Percentiles rank a stretch among this genome's conserved stretches.
These are phyloP conservation scores for Wallacemonas sp. DNA, from an alignment of 208 protist genomes.

Conservation along the genomic window DNA sequence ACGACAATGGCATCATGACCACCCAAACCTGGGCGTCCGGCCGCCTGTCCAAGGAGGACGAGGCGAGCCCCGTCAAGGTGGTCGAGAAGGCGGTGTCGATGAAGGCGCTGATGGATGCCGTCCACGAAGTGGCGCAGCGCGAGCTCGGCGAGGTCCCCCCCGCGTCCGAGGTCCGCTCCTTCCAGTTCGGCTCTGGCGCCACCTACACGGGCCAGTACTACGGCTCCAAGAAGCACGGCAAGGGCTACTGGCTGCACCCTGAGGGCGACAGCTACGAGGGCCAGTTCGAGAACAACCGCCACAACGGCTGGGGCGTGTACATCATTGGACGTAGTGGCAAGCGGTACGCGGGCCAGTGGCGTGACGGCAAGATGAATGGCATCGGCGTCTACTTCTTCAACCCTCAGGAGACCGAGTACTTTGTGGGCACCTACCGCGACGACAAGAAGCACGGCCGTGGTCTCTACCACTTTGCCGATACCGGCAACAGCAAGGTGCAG, in stretches of 20 bases:
- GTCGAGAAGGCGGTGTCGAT: conserved; percentile 53
- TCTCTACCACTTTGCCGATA: conserved; percentile 87
- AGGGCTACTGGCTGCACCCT: conserved; percentile 86
- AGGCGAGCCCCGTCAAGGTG: conserved; percentile 64
- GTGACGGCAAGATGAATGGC: conserved; percentile 88
- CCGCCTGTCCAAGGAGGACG: conserved; percentile 52
- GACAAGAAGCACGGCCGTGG: conserved; percentile 87
- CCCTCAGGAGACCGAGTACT: conserved; percentile 87
- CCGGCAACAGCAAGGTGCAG: conserved; percentile 67
- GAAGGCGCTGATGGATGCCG: conserved; percentile 41
- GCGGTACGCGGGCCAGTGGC: conserved; percentile 86
- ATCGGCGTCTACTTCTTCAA: conserved; percentile 92
- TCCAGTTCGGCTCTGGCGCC: conserved; percentile 86
- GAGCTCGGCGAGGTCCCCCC: conserved; percentile 61
- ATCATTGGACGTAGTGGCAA: conserved; percentile 86
- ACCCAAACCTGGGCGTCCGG: conserved; percentile 77
- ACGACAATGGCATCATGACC: conserved; percentile 85
- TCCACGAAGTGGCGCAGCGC: conserved; percentile 61
- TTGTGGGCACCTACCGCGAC: conserved; percentile 76
- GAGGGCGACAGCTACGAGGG: conserved; percentile 91
- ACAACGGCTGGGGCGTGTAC: conserved; percentile 92
- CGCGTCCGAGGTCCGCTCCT: conserved; percentile 73
- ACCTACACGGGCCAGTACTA: conserved; percentile 89
- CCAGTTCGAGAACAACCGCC: conserved; percentile 86
- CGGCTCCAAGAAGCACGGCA: conserved; percentile 88